A percentile compares a stretch with the other conserved stretches of the same genome.
Conservation (phyloP, 2,329 filamentous ascomycete genomes). For the Mycocentrospora acerina region DNA sequence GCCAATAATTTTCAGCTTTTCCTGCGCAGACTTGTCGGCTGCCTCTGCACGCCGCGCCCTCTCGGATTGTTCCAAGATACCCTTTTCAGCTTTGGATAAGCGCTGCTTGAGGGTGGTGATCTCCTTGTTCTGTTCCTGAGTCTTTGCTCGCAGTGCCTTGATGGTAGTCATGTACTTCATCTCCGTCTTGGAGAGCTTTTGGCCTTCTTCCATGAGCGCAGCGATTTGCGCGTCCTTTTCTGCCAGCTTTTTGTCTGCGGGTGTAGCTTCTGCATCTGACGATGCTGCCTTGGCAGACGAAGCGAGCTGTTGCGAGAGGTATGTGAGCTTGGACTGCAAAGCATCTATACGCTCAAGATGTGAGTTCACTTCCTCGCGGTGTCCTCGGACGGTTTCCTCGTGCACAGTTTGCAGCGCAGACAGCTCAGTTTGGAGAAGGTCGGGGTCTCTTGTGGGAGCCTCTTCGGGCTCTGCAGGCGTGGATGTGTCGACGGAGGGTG, state of each 20-base stretch:
- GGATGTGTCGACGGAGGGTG: constrained; percentile 31
- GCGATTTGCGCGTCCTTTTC: constrained; percentile 92
- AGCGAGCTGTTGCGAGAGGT: constrained; percentile 77
- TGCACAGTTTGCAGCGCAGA: constrained; percentile 53
- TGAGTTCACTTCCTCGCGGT: constrained; percentile 79
- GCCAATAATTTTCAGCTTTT: constrained; percentile 55
- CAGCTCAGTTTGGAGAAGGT: constrained; percentile 47
- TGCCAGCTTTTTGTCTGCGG: constrained; percentile 72
- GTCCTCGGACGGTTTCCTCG: constrained; percentile 56
- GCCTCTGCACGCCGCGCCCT: constrained; percentile 63
- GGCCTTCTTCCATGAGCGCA: constrained; percentile 86
- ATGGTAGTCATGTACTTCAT: constrained; percentile 80
- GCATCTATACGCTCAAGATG: constrained; percentile 91
- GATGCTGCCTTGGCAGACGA: constrained; percentile 73
- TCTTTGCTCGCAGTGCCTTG: constrained; percentile 69
- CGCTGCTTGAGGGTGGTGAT: constrained; percentile 58
- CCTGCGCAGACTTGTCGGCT: constrained; percentile 57
- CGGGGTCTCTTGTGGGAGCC: constrained; percentile 23
- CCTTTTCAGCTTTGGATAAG: constrained; percentile 65
- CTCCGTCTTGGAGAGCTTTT: constrained; percentile 82
- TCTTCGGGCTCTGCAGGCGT: constrained; percentile 38
- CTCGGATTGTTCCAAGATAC: constrained; percentile 61
- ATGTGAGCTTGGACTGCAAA: constrained; percentile 86
- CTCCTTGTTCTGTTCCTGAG: constrained; percentile 54
- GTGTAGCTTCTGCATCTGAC: constrained; percentile 24